These are phyloP conservation scores for Sporothrix globosa DNA, from an alignment of 2,329 filamentous ascomycete genomes.

Conservation along the genomic window DNA sequence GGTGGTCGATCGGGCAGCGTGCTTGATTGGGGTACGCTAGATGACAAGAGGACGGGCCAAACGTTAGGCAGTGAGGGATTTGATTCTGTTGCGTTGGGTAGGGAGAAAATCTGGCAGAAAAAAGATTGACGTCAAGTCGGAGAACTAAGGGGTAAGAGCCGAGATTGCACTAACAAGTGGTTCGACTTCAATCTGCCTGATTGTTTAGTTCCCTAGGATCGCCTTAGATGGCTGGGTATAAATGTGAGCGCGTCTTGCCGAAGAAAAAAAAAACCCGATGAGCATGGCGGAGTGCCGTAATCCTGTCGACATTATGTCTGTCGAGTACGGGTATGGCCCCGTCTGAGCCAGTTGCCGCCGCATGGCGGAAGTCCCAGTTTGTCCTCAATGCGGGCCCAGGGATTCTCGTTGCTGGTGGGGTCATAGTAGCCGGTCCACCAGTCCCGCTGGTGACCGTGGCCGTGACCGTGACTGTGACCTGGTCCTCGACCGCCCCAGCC, in stretches of 20 bases:
- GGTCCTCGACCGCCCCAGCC: background rate
- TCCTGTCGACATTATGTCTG: background rate
- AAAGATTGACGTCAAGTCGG: background rate
- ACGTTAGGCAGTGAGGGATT: background rate
- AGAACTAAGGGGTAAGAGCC: background rate
- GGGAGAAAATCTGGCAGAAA: background rate
- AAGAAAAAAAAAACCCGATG: background rate
- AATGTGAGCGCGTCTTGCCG: background rate
- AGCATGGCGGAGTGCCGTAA: background rate
- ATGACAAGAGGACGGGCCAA: background rate
- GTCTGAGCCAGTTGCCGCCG: constrained; percentile 51
- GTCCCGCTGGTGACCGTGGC: constrained; percentile 31
- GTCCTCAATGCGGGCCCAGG: constrained; percentile 65
- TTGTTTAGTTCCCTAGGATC: background rate
- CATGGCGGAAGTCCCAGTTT: constrained; percentile 48
- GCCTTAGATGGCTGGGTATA: background rate
- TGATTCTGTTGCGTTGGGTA: background rate
- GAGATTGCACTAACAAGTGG: background rate
- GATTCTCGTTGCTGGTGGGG: constrained; percentile 69
- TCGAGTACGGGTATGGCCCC: constrained; percentile 11
- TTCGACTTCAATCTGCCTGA: background rate
- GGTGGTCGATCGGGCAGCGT: background rate
- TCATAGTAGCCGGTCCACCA: constrained; percentile 74
- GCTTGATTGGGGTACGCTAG: background rate
- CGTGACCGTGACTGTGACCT: constrained; percentile 2